These are phyloP conservation scores for Vicia faba DNA, from an alignment of 306 rosid genomes.

Conservation along the genomic window DNA sequence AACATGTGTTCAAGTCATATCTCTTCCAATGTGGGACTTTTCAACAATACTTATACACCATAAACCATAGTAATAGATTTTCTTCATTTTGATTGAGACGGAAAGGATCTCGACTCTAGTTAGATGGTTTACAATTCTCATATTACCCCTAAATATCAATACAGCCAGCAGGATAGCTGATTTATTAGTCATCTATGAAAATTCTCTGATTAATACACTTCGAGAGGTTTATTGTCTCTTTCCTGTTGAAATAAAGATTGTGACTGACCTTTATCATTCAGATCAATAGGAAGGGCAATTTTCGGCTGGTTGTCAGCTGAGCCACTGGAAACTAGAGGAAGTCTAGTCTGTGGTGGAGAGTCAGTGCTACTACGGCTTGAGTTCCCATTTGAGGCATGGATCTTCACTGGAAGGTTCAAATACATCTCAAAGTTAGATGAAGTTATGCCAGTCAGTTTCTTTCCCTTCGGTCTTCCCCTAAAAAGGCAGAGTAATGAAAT, in stretches of 20 bases:
- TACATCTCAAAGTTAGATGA: slow-evolving; percentile 69
- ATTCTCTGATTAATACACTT: slow-evolving; percentile 24
- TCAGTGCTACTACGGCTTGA: slow-evolving; percentile 73
- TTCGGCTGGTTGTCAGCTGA: slow-evolving; percentile 66
- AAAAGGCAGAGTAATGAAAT: slow-evolving; percentile 46
- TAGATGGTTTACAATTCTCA: slow-evolving; percentile 24
- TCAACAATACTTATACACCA: not conserved
- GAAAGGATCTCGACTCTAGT: not conserved
- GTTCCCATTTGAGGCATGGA: slow-evolving; percentile 66
- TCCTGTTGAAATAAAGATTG: slow-evolving; percentile 25
- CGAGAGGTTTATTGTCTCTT: not conserved
- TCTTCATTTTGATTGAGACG: not conserved
- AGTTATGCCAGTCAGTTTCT: slow-evolving; percentile 57
- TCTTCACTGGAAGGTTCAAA: slow-evolving; percentile 68
- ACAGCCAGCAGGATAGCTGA: slow-evolving; percentile 17
- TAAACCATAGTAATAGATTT: not conserved
- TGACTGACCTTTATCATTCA: slow-evolving; percentile 76
- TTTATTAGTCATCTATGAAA: not conserved
- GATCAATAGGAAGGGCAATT: slow-evolving; percentile 74
- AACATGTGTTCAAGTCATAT: not conserved
- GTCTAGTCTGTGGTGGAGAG: slow-evolving; percentile 79
- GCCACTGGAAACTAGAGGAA: slow-evolving; percentile 55
- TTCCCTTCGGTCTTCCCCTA: slow-evolving; percentile 83
- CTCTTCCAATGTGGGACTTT: not conserved
- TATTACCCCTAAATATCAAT: slow-evolving; percentile 21